Percentiles rank a stretch among this genome's conserved stretches.
These are phyloP conservation scores for Claviceps paspali DNA, from an alignment of 2,329 filamentous ascomycete species.

Conservation along the genomic window DNA sequence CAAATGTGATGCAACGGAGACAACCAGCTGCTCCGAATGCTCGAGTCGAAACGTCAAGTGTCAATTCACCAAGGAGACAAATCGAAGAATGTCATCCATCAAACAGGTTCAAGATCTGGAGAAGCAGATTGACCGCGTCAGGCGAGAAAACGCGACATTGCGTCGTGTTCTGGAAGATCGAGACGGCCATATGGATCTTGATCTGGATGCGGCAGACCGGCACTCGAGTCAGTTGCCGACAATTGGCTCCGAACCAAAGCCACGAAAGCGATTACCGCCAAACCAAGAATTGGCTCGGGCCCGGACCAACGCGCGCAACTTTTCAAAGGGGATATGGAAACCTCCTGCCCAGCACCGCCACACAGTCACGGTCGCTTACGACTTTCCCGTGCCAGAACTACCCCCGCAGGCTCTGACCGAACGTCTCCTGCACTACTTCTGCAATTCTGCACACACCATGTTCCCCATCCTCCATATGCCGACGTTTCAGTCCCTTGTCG, in stretches of 20 bases:
- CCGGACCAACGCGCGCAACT: constrained; percentile 54
- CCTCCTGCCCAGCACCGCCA: constrained; percentile 53
- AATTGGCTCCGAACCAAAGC: constrained; percentile 49
- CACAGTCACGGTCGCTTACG: constrained; percentile 31
- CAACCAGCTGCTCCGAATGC: constrained; percentile 91
- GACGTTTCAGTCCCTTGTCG: constrained; percentile 60
- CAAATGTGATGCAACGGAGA: constrained; percentile 93
- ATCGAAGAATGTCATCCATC: constrained; percentile 95
- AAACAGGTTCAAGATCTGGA: constrained; percentile 98
- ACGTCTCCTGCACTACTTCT: constrained; percentile 60
- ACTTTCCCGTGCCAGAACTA: constrained; percentile 44
- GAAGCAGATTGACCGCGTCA: constrained; percentile 69
- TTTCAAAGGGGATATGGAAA: constrained; percentile 67
- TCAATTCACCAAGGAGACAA: constrained; percentile 98
- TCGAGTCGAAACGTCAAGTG: constrained; percentile 93
- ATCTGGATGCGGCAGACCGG: constrained; percentile 32
- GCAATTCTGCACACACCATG: constrained; percentile 59
- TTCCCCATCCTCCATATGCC: constrained; percentile 85
- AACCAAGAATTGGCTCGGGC: constrained; percentile 58
- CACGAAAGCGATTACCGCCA: constrained; percentile 42
- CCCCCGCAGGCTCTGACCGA: constrained; percentile 58
- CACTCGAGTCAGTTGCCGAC: constrained; percentile 43
- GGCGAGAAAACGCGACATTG: constrained; percentile 63
- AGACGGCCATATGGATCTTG: constrained; percentile 34
- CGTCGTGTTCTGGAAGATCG: constrained; percentile 45